Conservation (phyloP, 1,284 basidiomycete species). For the Psilocybe mexicana region DNA sequence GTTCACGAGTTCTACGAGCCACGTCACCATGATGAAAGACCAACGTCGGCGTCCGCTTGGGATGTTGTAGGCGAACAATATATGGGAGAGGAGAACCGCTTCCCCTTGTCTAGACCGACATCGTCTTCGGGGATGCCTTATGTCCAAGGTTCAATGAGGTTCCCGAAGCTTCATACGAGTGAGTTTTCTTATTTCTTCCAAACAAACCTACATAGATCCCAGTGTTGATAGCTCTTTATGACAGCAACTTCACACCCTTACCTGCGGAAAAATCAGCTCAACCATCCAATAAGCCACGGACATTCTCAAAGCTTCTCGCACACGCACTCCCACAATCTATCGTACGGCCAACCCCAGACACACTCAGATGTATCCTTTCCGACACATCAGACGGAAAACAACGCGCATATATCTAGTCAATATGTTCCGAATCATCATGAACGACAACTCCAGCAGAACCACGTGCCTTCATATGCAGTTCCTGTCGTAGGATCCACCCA, state of each 20-base stretch:
- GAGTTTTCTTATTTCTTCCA: not conserved
- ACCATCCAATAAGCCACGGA: slow-evolving; percentile 7
- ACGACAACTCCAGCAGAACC: slow-evolving; percentile 5
- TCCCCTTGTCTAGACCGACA: not conserved
- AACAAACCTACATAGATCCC: not conserved
- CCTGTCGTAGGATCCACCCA: not conserved
- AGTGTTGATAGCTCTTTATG: not conserved
- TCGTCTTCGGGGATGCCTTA: slow-evolving; percentile 6
- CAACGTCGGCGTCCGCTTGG: slow-evolving; percentile 10
- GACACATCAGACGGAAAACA: slow-evolving; percentile 9
- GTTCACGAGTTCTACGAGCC: slow-evolving; percentile 2
- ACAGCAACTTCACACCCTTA: slow-evolving; percentile 29
- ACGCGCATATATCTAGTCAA: not conserved
- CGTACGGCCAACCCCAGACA: not conserved
- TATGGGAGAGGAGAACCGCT: slow-evolving; percentile 1
- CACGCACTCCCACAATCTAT: not conserved
- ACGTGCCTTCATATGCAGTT: slow-evolving; percentile 4
- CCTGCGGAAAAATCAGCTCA: slow-evolving; percentile 22
- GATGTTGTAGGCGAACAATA: slow-evolving; percentile 17
- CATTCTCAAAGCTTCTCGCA: slow-evolving; percentile 11
- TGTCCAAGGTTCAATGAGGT: not conserved
- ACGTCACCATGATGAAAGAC: slow-evolving; percentile 1
- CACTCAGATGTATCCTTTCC: slow-evolving; percentile 5
- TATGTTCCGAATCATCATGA: not conserved
- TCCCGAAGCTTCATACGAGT: slow-evolving; percentile 17